These are phyloP conservation scores for Tephrocybe sp. DNA, from an alignment of 768 basidiomycete species.

Conservation along the genomic window DNA sequence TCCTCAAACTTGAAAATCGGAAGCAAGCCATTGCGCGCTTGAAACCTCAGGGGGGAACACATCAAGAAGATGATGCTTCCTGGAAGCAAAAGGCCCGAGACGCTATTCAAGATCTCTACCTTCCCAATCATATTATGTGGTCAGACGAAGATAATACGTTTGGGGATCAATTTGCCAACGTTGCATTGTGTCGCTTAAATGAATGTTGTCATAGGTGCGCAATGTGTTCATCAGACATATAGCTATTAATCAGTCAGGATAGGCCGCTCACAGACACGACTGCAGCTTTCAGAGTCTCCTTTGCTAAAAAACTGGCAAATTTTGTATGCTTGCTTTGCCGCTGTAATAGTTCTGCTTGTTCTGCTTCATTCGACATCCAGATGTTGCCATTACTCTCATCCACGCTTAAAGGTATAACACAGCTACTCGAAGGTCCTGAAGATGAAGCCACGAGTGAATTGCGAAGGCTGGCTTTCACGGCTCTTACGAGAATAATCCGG, in stretches of 20 bases:
- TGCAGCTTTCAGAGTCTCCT: constrained; percentile 25
- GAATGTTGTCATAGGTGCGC: constrained; percentile 40
- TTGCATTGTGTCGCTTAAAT: constrained; percentile 45
- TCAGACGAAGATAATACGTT: constrained; percentile 46
- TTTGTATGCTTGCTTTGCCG: constrained; percentile 36
- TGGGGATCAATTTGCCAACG: constrained; percentile 37
- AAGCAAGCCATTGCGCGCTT: background rate
- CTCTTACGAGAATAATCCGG: constrained; percentile 37
- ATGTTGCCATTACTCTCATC: constrained; percentile 27
- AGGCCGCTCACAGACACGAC: constrained; percentile 37
- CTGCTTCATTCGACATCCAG: constrained; percentile 20
- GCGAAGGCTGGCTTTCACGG: constrained; percentile 38
- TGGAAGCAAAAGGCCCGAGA: constrained; percentile 34
- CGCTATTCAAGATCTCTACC: constrained; percentile 36
- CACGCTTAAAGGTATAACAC: constrained; percentile 31
- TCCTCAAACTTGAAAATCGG: constrained; percentile 12
- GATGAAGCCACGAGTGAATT: constrained; percentile 46
- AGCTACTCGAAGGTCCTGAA: constrained; percentile 45
- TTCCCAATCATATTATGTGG: constrained; percentile 48
- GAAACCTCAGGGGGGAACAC: background rate
- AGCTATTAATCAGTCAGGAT: background rate
- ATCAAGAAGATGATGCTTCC: constrained; percentile 2
- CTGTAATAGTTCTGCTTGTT: constrained; percentile 30
- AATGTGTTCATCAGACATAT: background rate
- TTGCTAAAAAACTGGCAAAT: constrained; percentile 29